These are phyloP conservation scores for Maudiozyma turicensis DNA, from an alignment of 805 yeast species.

Conservation along the genomic window DNA sequence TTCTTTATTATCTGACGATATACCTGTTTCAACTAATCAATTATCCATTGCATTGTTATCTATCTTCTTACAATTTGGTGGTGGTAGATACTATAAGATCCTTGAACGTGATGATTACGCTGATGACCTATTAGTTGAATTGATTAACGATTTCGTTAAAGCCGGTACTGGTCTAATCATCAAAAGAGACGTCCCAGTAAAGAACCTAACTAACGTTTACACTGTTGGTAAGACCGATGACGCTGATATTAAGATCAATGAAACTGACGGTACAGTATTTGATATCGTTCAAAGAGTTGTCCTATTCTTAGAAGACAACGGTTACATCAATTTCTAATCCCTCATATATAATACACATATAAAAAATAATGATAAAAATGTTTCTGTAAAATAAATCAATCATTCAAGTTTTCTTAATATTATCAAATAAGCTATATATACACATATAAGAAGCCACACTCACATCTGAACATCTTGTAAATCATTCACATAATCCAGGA, in stretches of 20 bases:
- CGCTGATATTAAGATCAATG: slow-evolving; percentile 50
- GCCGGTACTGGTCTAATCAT: slow-evolving; percentile 90
- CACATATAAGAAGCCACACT: neutral
- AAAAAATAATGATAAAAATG: neutral
- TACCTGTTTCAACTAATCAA: slow-evolving; percentile 51
- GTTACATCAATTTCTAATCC: slow-evolving; percentile 37
- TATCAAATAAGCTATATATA: neutral
- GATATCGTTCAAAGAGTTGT: slow-evolving; percentile 69
- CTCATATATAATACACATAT: neutral
- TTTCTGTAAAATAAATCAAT: neutral
- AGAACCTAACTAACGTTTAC: slow-evolving; percentile 30
- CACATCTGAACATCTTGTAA: slow-evolving; percentile 2
- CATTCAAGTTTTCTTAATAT: neutral
- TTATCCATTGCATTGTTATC: slow-evolving; percentile 79
- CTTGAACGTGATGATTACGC: slow-evolving; percentile 47
- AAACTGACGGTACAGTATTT: slow-evolving; percentile 46
- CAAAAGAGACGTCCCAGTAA: slow-evolving; percentile 26
- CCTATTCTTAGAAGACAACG: slow-evolving; percentile 67
- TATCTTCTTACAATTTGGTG: slow-evolving; percentile 79
- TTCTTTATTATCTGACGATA: slow-evolving; percentile 45
- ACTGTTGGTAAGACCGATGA: slow-evolving; percentile 38
- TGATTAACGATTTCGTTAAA: slow-evolving; percentile 34
- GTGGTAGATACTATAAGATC: slow-evolving; percentile 61
- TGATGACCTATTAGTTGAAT: slow-evolving; percentile 48
- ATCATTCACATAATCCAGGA: slow-evolving; percentile 17